A percentile compares a stretch with the other conserved stretches of the same genome.
phyloP scores from a whole-genome alignment of 768 basidiomycete genomes.

The Leucocoprinus birnbaumii region DNA sequence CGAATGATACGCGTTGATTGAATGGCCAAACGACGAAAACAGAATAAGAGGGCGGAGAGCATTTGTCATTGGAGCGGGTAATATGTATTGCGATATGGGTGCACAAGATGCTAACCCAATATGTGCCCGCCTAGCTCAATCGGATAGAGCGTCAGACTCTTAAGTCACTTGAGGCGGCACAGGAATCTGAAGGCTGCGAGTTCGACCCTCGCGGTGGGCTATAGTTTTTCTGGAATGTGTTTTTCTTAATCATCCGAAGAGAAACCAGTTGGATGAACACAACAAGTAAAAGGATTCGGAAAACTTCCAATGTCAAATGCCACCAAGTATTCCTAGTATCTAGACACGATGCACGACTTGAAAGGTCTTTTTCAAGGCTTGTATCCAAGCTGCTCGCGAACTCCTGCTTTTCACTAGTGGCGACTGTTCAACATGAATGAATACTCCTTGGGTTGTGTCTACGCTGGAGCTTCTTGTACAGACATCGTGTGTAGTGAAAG shows the following conservation, averaged over 20 bases:
- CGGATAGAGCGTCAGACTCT: slow-evolving; percentile 59
- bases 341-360: too few relatives aligned
- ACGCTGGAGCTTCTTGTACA: slow-evolving; percentile 19
- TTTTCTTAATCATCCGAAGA: not conserved
- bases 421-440: slow-evolving; percentile 43
- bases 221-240: slow-evolving; percentile 16
- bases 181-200: slow-evolving; percentile 78
- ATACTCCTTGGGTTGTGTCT: slow-evolving; percentile 26
- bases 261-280: too few relatives aligned
- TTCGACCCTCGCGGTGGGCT: slow-evolving; percentile 86
- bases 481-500: slow-evolving; percentile 26
- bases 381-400: slow-evolving; percentile 31
- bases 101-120: not conserved
- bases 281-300: too few relatives aligned
- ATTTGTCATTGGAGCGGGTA: too few relatives aligned
- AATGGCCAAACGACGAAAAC: too few relatives aligned
- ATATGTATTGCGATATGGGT: too few relatives aligned
- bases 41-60: too few relatives aligned
- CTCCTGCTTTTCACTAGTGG: slow-evolving; percentile 15
- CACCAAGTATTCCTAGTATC: too few relatives aligned
- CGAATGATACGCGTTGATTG: too few relatives aligned
- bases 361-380: slow-evolving; percentile 31
- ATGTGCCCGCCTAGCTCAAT: slow-evolving; percentile 55
- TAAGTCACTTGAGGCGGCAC: slow-evolving; percentile 8
- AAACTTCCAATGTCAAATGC: too few relatives aligned